A percentile compares a stretch with the other conserved stretches of the same genome.
Evolutionary conservation across 164 flowering plant genomes (phyloP).

Genomic region (Piper longum): DNA sequence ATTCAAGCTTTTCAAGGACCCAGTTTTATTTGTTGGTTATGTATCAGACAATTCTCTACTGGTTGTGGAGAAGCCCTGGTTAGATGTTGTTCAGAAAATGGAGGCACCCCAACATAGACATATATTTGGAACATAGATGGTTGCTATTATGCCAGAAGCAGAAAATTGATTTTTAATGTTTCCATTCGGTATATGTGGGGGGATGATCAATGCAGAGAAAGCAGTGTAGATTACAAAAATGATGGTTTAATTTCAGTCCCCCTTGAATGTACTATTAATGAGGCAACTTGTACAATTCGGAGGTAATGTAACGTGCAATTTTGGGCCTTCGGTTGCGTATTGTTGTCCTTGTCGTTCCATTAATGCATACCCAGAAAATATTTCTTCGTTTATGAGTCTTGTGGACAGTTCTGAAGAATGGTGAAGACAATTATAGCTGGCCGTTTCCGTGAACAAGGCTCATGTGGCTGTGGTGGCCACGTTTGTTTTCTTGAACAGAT

Average conservation of each 20-base stretch:
- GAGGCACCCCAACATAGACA: constrained; percentile 95
- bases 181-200: background rate
- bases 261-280: background rate
- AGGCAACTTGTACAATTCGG: background rate
- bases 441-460: too few relatives aligned
- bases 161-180: background rate
- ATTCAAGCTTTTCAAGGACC: constrained; percentile 45
- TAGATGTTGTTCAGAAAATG: constrained; percentile 52
- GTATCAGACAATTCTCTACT: constrained; percentile 50
- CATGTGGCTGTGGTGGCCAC: too few relatives aligned
- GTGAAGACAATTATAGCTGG: too few relatives aligned
- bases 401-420: too few relatives aligned
- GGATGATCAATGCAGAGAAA: background rate
- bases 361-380: too few relatives aligned
- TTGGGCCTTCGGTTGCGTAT: background rate
- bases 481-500: too few relatives aligned
- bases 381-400: too few relatives aligned
- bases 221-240: background rate
- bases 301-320: background rate
- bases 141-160: background rate
- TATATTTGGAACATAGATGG: constrained; percentile 57
- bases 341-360: too few relatives aligned
- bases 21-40: constrained; percentile 67
- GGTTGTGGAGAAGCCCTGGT: constrained; percentile 91
- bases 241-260: background rate